Evolutionary conservation across 306 rosid species (phyloP).

Genomic region (Albizia julibrissin): DNA sequence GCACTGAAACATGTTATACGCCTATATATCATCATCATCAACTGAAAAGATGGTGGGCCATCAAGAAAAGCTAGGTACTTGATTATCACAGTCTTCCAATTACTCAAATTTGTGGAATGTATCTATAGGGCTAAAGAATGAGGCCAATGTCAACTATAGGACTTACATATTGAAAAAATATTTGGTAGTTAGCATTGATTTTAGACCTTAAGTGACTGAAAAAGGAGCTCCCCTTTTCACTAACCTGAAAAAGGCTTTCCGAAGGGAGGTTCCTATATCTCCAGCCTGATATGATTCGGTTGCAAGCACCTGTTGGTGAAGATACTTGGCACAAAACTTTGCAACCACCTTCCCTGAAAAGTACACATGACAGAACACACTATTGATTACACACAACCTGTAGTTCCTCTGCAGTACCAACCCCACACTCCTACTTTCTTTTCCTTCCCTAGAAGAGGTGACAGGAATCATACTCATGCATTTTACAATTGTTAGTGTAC

Average conservation of each 20-base stretch:
- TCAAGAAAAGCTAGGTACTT: neutral
- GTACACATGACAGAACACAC: conserved; percentile 7
- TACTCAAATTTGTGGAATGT: neutral
- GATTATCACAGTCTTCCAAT: neutral
- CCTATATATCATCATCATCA: neutral
- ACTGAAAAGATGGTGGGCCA: neutral
- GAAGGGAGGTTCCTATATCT: conserved; percentile 76
- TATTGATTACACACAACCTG: neutral
- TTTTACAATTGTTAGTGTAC: neutral
- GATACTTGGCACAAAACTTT: conserved; percentile 85
- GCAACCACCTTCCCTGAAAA: conserved; percentile 90
- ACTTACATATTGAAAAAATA: neutral
- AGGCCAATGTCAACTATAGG: neutral
- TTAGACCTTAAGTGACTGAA: conserved; percentile 1
- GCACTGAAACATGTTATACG: neutral
- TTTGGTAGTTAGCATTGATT: neutral
- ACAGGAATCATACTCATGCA: neutral
- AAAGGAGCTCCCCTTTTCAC: neutral
- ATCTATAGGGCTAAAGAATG: neutral
- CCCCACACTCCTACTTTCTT: neutral
- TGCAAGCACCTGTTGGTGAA: conserved; percentile 81
- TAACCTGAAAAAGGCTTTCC: conserved; percentile 82
- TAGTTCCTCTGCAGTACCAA: neutral
- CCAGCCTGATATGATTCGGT: conserved; percentile 72
- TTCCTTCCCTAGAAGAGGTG: neutral